Percentiles rank a stretch among this genome's conserved stretches.
Conservation (phyloP, 331 rosid species). For the Spiraea crenata region DNA sequence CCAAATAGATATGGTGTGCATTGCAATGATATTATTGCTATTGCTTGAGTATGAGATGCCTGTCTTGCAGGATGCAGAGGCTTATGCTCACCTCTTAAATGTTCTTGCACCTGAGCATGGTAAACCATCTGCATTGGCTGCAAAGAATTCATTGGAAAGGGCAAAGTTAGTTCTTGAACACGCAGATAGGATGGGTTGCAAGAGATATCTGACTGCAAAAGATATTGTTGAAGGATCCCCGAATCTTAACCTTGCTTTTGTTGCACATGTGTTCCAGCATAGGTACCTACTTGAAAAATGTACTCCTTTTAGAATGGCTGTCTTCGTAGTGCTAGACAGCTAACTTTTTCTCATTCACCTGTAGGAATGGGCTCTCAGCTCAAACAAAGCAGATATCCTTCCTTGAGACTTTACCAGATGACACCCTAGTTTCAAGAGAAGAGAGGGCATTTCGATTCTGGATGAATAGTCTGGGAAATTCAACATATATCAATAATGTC, state of each 20-base stretch:
- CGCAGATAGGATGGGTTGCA: conserved; percentile 97
- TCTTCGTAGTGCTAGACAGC: not conserved
- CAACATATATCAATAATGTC: conserved; percentile 83
- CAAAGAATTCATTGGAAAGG: conserved; percentile 69
- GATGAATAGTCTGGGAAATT: conserved; percentile 86
- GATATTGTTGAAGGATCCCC: conserved; percentile 98
- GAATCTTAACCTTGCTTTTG: conserved; percentile 95
- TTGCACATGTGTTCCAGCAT: conserved; percentile 93
- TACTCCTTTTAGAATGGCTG: not conserved
- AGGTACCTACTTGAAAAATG: conserved; percentile 50
- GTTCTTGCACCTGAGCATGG: conserved; percentile 95
- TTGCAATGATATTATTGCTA: not conserved
- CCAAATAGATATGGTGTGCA: not conserved
- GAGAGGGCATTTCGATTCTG: conserved; percentile 96
- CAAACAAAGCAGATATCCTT: conserved; percentile 75
- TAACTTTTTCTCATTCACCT: conserved; percentile 17
- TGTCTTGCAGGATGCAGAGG: conserved; percentile 83
- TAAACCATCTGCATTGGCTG: conserved; percentile 71
- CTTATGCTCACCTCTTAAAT: conserved; percentile 89
- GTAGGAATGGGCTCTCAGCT: conserved; percentile 90
- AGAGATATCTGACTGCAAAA: conserved; percentile 84
- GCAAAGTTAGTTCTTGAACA: conserved; percentile 94
- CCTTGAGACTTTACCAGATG: conserved; percentile 78
- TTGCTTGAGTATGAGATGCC: conserved; percentile 5
- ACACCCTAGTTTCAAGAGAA: conserved; percentile 82